Evolutionary conservation across 306 rosid genomes (phyloP).

Genomic region (Phaseolus lunatus): DNA sequence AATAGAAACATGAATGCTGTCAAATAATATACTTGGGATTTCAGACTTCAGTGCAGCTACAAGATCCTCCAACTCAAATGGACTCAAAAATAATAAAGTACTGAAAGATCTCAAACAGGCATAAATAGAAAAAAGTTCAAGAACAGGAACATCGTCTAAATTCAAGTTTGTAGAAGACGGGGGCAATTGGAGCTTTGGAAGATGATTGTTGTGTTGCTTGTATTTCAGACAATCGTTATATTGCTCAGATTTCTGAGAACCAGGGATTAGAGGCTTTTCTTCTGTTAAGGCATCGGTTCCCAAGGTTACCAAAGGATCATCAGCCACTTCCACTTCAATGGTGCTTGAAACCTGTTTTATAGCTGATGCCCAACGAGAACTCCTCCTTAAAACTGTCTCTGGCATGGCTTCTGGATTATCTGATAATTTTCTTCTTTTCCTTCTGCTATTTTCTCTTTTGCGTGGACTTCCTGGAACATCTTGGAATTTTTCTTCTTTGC

Average conservation of each 20-base stretch:
- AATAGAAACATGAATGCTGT: conserved; percentile 81
- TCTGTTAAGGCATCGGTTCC: conserved; percentile 65
- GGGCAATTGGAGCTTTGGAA: conserved; percentile 71
- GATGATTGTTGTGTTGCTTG: conserved; percentile 25
- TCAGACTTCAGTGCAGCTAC: conserved; percentile 70
- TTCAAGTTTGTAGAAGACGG: conserved; percentile 80
- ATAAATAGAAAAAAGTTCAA: conserved; percentile 86
- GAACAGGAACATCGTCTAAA: conserved; percentile 75
- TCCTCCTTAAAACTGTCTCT: conserved; percentile 85
- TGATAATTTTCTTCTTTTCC: conserved; percentile 70
- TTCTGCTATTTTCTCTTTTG: conserved; percentile 54
- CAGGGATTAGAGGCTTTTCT: conserved; percentile 58
- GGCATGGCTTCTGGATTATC: conserved; percentile 52
- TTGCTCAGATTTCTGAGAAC: conserved; percentile 57
- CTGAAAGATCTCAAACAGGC: conserved; percentile 91
- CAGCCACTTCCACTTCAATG: conserved; percentile 40
- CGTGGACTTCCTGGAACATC: conserved; percentile 56
- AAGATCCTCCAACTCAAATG: conserved; percentile 92
- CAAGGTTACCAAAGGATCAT: conserved; percentile 57
- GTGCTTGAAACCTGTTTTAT: conserved; percentile 49
- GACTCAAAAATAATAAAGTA: conserved; percentile 85
- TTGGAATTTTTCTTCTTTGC: conserved; percentile 52
- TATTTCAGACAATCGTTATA: conserved; percentile 38
- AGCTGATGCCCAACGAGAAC: conserved; percentile 83
- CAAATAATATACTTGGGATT: conserved; percentile 73